Evolutionary conservation across 345 rosid genomes (phyloP).

Genomic region (Toxicodendron radicans): DNA sequence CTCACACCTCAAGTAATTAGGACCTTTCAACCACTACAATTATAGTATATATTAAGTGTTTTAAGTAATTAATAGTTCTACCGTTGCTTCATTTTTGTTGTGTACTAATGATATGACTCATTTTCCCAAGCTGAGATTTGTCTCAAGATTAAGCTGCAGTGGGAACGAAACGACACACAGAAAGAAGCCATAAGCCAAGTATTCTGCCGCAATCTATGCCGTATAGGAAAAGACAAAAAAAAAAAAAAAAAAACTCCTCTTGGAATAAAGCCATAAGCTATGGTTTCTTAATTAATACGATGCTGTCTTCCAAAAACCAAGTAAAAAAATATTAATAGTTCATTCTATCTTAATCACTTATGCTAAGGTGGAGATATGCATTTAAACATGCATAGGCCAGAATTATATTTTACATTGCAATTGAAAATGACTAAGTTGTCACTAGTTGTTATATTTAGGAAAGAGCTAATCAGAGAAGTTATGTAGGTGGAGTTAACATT

Average conservation of each 20-base stretch:
- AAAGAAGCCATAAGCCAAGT: not conserved
- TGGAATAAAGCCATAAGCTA: not conserved
- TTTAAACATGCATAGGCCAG: too few species aligned
- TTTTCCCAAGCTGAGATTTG: not conserved
- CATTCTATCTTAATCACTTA: constrained; percentile 3
- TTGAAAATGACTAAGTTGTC: not conserved
- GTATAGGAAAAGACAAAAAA: not conserved
- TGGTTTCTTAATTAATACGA: not conserved
- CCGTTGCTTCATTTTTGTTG: not conserved
- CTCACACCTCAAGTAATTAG: not conserved
- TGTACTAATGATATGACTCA: not conserved
- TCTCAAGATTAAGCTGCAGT: not conserved
- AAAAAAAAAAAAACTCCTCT: too few species aligned
- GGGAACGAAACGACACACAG: not conserved
- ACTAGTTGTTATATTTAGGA: not conserved
- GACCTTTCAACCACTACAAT: not conserved
- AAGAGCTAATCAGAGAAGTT: too few species aligned
- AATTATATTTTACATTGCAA: too few species aligned
- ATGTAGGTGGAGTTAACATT: too few species aligned
- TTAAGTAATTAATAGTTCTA: not conserved
- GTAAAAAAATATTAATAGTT: not conserved
- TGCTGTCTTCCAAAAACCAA: not conserved
- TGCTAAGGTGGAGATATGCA: too few species aligned
- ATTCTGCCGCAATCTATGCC: not conserved
- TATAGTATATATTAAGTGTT: not conserved